Evolutionary conservation across 768 basidiomycete species (phyloP).

Genomic region (Xerocomellus chrysenteron): DNA sequence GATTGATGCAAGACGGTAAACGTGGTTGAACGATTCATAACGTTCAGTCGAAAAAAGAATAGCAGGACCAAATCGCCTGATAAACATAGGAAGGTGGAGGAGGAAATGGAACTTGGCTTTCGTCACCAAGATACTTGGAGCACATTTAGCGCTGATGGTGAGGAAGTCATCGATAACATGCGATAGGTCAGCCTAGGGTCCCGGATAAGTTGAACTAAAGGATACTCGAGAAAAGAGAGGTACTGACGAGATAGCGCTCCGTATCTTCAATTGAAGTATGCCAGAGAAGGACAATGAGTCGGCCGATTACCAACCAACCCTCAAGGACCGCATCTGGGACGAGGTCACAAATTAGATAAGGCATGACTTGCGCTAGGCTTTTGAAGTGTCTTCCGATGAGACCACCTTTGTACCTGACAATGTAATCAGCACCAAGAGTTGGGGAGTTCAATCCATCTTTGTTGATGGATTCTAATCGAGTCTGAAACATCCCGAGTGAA

Average conservation of each 20-base stretch:
- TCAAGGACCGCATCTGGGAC: conserved; percentile 19
- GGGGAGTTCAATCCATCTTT: conserved; percentile 27
- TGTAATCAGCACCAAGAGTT: conserved; percentile 30
- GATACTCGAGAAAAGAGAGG: background rate
- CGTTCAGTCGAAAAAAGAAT: conserved; percentile 28
- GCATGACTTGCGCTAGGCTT: conserved; percentile 30
- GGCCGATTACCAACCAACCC: conserved; percentile 33
- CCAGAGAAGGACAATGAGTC: conserved; percentile 41
- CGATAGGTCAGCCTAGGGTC: no score
- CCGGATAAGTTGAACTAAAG: no score
- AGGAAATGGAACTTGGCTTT: no score
- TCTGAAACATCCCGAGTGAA: conserved; percentile 19
- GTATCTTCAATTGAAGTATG: conserved; percentile 39
- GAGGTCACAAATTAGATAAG: conserved; percentile 32
- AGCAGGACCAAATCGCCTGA: conserved; percentile 27
- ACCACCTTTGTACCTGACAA: conserved; percentile 29
- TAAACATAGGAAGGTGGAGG: conserved; percentile 23
- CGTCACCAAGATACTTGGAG: no score
- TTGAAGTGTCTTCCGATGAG: conserved; percentile 36
- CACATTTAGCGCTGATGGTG: no score
- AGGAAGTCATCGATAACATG: no score
- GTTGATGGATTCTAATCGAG: conserved; percentile 22
- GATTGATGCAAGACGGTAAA: background rate
- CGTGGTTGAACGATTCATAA: conserved; percentile 21
- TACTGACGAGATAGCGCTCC: conserved; percentile 33